Conservation (phyloP, 169 alveolate genomes). For the Plasmodium reichenowi region DNA sequence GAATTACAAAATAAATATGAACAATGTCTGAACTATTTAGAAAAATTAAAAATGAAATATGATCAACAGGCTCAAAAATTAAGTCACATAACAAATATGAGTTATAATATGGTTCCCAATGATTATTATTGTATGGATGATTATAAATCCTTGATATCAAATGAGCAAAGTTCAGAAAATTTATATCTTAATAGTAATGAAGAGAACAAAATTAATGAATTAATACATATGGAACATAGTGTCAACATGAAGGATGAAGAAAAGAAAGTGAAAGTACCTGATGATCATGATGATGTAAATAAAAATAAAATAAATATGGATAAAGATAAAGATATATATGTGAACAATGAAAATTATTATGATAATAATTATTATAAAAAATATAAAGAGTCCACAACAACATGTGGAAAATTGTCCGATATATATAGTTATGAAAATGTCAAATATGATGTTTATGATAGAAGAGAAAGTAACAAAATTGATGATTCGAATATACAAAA, state of each 20-base stretch:
- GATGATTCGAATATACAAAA: too few species aligned
- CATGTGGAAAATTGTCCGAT: too few species aligned
- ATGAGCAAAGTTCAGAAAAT: neutral
- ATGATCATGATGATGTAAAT: too few species aligned
- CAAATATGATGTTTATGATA: too few species aligned
- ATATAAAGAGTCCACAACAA: too few species aligned
- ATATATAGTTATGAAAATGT: too few species aligned
- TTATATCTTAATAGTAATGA: neutral
- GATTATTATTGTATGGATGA: neutral
- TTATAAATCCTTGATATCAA: neutral
- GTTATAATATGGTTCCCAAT: neutral
- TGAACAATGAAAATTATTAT: too few species aligned
- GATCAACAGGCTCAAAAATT: constrained; percentile 19
- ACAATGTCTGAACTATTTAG: constrained; percentile 48
- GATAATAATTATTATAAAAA: too few species aligned
- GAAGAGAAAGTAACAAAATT: too few species aligned
- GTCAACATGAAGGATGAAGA: neutral
- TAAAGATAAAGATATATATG: too few species aligned
- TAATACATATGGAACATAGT: neutral
- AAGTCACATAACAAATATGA: neutral
- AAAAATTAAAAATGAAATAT: constrained; percentile 46
- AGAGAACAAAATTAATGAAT: neutral
- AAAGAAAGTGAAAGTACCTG: too few species aligned
- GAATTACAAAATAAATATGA: constrained; percentile 59
- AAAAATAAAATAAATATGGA: too few species aligned